A percentile compares a stretch with the other conserved stretches of the same genome.
phyloP scores from a whole-genome alignment of 1,284 basidiomycete genomes.

The Apiotrichum siamense region DNA sequence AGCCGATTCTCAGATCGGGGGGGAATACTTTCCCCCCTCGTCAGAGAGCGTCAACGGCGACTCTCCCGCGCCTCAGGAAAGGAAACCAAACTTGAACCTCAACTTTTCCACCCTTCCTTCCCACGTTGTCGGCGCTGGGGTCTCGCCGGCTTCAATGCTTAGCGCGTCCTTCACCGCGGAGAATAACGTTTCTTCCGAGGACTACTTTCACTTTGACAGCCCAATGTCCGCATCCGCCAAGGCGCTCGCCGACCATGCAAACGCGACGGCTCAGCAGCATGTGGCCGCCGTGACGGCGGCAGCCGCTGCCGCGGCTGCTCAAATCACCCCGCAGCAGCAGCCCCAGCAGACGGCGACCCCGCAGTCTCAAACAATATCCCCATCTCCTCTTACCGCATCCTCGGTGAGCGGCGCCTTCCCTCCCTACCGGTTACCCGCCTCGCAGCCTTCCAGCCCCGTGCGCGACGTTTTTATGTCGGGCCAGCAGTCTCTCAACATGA shows the following conservation, averaged over 20 bases:
- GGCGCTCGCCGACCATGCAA: neutral
- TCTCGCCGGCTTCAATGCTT: slow-evolving; percentile 33
- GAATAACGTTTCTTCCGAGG: slow-evolving; percentile 23
- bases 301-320: slow-evolving; percentile 5
- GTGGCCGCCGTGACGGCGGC: slow-evolving; percentile 1
- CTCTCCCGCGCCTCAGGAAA: slow-evolving; percentile 12
- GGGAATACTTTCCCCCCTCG: slow-evolving; percentile 37
- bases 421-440: slow-evolving; percentile 34
- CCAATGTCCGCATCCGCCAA: slow-evolving; percentile 14
- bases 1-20: slow-evolving; percentile 37
- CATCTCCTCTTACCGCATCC: slow-evolving; percentile 3
- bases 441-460: slow-evolving; percentile 39
- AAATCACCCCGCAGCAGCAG: neutral
- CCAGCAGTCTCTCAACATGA: slow-evolving; percentile 20
- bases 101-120: slow-evolving; percentile 28
- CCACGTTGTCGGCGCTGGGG: slow-evolving; percentile 13
- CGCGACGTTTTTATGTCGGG: slow-evolving; percentile 27
- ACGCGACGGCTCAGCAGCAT: slow-evolving; percentile 1
- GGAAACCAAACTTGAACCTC: slow-evolving; percentile 36
- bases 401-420: slow-evolving; percentile 11
- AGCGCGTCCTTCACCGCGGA: slow-evolving; percentile 37
- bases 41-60: slow-evolving; percentile 24
- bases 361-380: neutral
- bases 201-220: slow-evolving; percentile 39
- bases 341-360: neutral